Conservation (phyloP, 768 basidiomycete species). For the Boletellus sp. region DNA sequence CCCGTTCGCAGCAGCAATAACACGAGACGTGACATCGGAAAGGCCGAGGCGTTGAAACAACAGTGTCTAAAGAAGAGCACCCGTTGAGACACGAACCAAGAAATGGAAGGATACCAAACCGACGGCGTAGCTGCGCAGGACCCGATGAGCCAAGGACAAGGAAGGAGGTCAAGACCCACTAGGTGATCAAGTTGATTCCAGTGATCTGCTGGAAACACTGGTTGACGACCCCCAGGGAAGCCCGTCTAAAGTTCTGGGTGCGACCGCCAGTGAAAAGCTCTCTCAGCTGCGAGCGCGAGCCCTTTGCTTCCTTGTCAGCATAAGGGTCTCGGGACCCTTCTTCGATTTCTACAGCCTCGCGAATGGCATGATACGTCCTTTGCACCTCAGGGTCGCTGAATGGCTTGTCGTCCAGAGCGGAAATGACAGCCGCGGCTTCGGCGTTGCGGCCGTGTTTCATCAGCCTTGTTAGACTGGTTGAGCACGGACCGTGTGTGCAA, state of each 20-base stretch:
- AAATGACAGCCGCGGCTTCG: constrained; percentile 58
- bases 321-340: constrained; percentile 5
- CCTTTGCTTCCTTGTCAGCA: not conserved
- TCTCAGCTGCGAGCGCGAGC: constrained; percentile 33
- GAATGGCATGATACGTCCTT: constrained; percentile 51
- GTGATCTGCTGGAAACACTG: constrained; percentile 72
- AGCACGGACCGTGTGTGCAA: not conserved
- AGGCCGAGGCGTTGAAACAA: constrained; percentile 59
- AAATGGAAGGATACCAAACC: constrained; percentile 4
- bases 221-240: constrained; percentile 49
- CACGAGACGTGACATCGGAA: constrained; percentile 52
- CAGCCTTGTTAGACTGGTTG: constrained; percentile 37
- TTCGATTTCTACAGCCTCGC: constrained; percentile 50
- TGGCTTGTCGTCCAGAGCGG: constrained; percentile 55
- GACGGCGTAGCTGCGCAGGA: constrained; percentile 30
- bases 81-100: not conserved
- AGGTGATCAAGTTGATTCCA: constrained; percentile 65
- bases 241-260: constrained; percentile 58
- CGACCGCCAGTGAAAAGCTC: constrained; percentile 56
- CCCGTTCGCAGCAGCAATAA: constrained; percentile 64
- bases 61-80: constrained; percentile 35
- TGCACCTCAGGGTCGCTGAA: constrained; percentile 44
- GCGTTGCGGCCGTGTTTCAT: constrained; percentile 51
- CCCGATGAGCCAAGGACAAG: constrained; percentile 16
- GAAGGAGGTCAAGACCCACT: constrained; percentile 37